Conservation (phyloP, 2,329 filamentous ascomycete genomes). For the Scleromitrula shiraiana region DNA sequence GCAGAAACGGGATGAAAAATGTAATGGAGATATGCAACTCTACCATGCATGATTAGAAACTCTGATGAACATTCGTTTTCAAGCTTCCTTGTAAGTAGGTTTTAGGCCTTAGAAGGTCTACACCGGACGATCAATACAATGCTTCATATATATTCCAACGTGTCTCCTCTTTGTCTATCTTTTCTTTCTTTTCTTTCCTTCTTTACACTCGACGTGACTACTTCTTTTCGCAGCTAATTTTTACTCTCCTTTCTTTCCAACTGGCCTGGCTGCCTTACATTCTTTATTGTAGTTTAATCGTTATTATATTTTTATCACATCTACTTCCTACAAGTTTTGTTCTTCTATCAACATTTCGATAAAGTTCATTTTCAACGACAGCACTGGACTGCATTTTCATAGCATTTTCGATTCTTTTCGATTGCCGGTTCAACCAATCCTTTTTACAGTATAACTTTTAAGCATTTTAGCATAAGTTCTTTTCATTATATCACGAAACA, state of each 20-base stretch:
- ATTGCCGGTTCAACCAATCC: conserved; percentile 27
- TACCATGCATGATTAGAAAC: conserved; percentile 31
- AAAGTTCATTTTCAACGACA: conserved; percentile 38
- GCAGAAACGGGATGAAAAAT: conserved; percentile 27
- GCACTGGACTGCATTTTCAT: conserved; percentile 36
- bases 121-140: conserved; percentile 22
- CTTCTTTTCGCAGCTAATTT: conserved; percentile 29
- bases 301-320: conserved; percentile 25
- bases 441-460: conserved; percentile 19
- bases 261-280: conserved; percentile 46
- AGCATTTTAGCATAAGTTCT: conserved; percentile 1
- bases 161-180: conserved; percentile 14
- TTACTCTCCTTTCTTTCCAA: conserved; percentile 41
- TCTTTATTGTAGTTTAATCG: conserved; percentile 36
- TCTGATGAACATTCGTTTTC: conserved; percentile 23
- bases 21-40: conserved; percentile 26
- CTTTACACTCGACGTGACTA: conserved; percentile 29
- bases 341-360: conserved; percentile 15
- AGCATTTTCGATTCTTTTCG: conserved; percentile 24
- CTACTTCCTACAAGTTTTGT: conserved; percentile 21
- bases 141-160: conserved; percentile 26
- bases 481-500: conserved; percentile 22
- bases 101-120: conserved; percentile 7
- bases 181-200: conserved; percentile 23
- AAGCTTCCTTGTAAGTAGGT: conserved; percentile 5